These are phyloP conservation scores for Asterochloris sp. DNA, from an alignment of 139 green algal species.

Conservation along the genomic window DNA sequence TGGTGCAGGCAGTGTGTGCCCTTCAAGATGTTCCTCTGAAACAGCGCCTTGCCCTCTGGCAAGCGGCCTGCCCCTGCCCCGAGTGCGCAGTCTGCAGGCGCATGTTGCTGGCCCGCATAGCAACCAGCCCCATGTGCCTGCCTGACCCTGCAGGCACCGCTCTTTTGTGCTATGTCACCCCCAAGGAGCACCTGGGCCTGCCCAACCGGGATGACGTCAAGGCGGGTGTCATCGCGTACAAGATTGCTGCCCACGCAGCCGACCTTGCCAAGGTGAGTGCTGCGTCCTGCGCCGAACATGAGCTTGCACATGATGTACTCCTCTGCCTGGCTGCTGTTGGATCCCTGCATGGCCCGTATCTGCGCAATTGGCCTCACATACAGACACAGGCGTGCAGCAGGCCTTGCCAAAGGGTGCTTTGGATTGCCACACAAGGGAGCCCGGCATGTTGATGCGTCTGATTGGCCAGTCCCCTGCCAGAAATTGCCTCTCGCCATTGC, in stretches of 20 bases:
- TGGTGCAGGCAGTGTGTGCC: not conserved
- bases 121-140: not conserved
- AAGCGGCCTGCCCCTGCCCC: not conserved
- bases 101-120: not conserved
- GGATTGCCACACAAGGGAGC: no score
- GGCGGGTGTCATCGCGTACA: slow-evolving; percentile 94
- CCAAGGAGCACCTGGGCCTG: slow-evolving; percentile 97
- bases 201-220: slow-evolving; percentile 89
- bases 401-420: slow-evolving; percentile 81
- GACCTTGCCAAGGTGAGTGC: slow-evolving; percentile 85
- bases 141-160: slow-evolving; percentile 66
- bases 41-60: no score
- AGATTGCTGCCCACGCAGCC: slow-evolving; percentile 94
- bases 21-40: not conserved
- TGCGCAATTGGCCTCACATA: no score
- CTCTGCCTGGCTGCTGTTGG: no score
- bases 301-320: no score
- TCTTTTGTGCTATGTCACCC: slow-evolving; percentile 97
- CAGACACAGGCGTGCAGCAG: slow-evolving; percentile 48
- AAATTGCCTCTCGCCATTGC: no score
- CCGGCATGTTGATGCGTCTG: no score
- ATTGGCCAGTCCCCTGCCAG: no score
- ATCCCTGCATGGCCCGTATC: no score
- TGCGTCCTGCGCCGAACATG: not conserved
- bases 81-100: not conserved